Evolutionary conservation across 805 yeast genomes (phyloP).

Genomic region (Wickerhamomyces silvicola): DNA sequence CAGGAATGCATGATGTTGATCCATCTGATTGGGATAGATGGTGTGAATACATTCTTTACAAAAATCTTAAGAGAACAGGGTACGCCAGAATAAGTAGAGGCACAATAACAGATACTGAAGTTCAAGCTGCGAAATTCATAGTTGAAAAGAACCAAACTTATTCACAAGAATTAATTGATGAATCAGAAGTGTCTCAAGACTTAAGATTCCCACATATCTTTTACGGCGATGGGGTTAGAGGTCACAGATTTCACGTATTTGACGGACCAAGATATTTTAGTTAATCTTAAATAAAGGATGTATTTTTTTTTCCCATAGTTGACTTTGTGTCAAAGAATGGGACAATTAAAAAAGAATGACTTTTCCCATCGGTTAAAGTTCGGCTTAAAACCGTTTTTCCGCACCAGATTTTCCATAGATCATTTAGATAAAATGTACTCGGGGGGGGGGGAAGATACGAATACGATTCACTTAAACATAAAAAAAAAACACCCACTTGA

Average conservation of each 20-base stretch:
- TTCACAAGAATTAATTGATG: conserved; percentile 50
- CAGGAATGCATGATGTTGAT: conserved; percentile 92
- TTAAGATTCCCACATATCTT: conserved; percentile 74
- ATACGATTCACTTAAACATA: too few relatives aligned
- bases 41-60: conserved; percentile 94
- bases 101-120: conserved; percentile 93
- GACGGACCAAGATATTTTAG: conserved; percentile 60
- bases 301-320: too few relatives aligned
- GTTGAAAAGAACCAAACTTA: conserved; percentile 33
- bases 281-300: too few relatives aligned
- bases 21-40: conserved; percentile 93
- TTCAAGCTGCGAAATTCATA: conserved; percentile 86
- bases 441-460: too few relatives aligned
- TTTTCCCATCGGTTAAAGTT: too few relatives aligned
- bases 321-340: too few relatives aligned
- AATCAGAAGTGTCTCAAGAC: conserved; percentile 49
- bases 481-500: too few relatives aligned
- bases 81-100: conserved; percentile 92
- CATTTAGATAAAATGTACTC: too few relatives aligned
- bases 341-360: too few relatives aligned
- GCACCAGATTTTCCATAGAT: too few relatives aligned
- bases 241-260: conserved; percentile 90
- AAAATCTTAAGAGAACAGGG: conserved; percentile 79
- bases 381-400: too few relatives aligned
- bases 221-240: conserved; percentile 88